Base-by-base conservation (phyloP, 805 yeast species). In the Lipomyces sp. region DNA sequence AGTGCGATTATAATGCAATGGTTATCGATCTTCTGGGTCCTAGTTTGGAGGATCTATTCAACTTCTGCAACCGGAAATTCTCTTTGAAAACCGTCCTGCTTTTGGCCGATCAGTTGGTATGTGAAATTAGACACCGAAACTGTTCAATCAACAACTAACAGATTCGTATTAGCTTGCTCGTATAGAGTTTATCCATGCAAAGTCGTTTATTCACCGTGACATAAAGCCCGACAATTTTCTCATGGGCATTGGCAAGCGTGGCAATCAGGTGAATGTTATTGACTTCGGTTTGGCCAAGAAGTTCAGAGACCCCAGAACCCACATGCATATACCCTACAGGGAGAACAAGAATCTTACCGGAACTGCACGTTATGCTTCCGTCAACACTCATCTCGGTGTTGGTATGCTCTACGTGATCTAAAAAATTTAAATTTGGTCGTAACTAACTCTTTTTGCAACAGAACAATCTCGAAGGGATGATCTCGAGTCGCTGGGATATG, bases 401-500 rank as follows among this genome's bases (percentile, higher is more conserved):
- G 54, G 54, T 51, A 51, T 24, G 54, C 29, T 48, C 2, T 10
- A 32, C 48, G 48, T n/a, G n/a, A 42, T 15, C 18, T 42, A 7
- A n/a, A 2, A 30, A 2, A 11, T 55, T 2, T 29, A 55, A 18
- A 13, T 32, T 10, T 33, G 8, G 18, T 30, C 11, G 8, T 11
- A 33, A 55, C 34, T 32, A 24, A 29, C 54, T 51, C 8, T 4
- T 51, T 42, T 3, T 13, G 3, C 18, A 42, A 42, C 48, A 51
- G 99, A 94, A 78, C 99, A 94, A 80, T 87, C 92, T 73, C 87
- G 99, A 81, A 87, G 99, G 78, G 99, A 94, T 79, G 99, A 94
- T 78, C 84, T 94, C 74, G 99, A 95, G 80, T 88, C 95, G 69
- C 84, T 94, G 75, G 98, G 97, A 60, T 94, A 94, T 77, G 98